Evolutionary conservation across 306 rosid genomes (phyloP).

Genomic region (Quillaja saponaria): DNA sequence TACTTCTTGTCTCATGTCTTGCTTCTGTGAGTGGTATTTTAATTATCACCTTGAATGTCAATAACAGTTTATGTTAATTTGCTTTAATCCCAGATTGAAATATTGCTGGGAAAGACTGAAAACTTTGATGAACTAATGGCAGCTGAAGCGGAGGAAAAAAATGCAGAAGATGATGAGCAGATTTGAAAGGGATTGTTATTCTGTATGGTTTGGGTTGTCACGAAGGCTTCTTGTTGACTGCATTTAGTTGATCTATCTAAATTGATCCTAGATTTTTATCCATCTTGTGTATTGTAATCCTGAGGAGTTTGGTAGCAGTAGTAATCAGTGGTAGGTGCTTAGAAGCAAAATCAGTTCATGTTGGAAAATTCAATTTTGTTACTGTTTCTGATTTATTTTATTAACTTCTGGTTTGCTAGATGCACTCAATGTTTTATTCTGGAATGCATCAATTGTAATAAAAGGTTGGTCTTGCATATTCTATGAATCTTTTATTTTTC

Average conservation of each 20-base stretch:
- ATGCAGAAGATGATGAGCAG: constrained; percentile 53
- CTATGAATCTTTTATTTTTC: not conserved
- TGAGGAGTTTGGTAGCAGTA: constrained; percentile 15
- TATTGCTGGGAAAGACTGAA: constrained; percentile 55
- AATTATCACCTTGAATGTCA: not conserved
- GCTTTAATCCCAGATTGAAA: constrained; percentile 48
- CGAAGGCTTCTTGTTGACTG: not conserved
- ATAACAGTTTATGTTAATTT: not conserved
- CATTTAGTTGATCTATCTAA: not conserved
- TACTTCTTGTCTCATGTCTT: not conserved
- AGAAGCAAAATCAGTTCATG: constrained; percentile 15
- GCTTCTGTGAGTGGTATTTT: not conserved
- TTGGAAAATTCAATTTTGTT: constrained; percentile 19
- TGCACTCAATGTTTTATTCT: not conserved
- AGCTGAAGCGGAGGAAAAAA: constrained; percentile 61
- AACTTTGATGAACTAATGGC: constrained; percentile 67
- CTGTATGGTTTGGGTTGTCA: constrained; percentile 23
- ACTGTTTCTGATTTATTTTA: constrained; percentile 13
- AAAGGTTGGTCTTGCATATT: not conserved
- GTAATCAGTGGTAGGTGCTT: constrained; percentile 9
- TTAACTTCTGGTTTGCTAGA: not conserved
- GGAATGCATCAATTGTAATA: not conserved
- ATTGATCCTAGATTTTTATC: constrained; percentile 8
- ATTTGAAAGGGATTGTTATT: constrained; percentile 34
- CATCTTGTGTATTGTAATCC: constrained; percentile 10